Base-by-base conservation (phyloP, 306 rosid species). In the Cotoneaster glaucophyllus region DNA sequence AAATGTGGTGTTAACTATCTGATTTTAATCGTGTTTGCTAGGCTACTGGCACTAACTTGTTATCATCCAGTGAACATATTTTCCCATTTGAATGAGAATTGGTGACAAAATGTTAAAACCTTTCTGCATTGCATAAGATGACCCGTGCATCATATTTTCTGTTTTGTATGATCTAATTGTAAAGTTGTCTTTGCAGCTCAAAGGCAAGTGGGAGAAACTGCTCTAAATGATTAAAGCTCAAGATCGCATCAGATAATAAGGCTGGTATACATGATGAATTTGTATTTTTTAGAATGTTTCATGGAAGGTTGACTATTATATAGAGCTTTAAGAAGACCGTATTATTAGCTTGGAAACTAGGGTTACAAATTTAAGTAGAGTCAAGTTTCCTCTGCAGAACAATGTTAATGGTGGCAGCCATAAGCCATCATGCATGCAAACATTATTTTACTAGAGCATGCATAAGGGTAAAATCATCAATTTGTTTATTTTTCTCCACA, bases 121-220 rank as follows among this genome's bases (percentile, higher is more conserved):
- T 28, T 39, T 15, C 64, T 70, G 28, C 24, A 31, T 32, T 48
- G 28, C 21, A 9, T 64, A 56, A 71, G 41, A 66, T 19, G 48
- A 62, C 37, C 64, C 15, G 50, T 73, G 61, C 10, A 22, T 56
- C 22, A 22, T 78, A 29, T 24, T 65, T 37, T 74, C 44, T 61
- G 4, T 62, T 53, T 9, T 43, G 48, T 2, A 37, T 72, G 61
- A 21, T 54, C 48, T 80, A 74, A 78, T 84, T 65, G 80, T 4
- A 24, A 26, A 50, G 15, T 80, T 79, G 48, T 70, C 53, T 78
- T 70, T 81, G 84, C 98, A 93, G 98, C 96, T 39, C 95, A 93
- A 70, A 86, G 98, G 91, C 93, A 90, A 87, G 93, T 90, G 62
- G 98, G 96, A 61, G 98, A 93, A 86, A 93, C 98, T 71, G 73